Evolutionary conservation across 441 rosid genomes (phyloP).

Genomic region (Pelargonium australe): DNA sequence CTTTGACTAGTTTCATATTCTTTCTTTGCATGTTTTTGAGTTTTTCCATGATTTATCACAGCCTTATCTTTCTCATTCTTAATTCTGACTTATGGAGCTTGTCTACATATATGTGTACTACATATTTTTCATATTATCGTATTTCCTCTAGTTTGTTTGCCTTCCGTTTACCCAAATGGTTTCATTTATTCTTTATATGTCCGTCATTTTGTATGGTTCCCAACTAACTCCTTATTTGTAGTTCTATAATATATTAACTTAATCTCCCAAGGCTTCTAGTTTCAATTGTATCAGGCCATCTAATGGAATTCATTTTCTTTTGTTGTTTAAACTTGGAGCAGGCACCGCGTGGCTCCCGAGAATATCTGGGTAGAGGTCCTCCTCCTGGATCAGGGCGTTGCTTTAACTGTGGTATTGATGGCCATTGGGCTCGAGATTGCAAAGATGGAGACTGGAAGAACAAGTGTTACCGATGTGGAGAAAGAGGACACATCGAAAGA

Average conservation of each 20-base stretch:
- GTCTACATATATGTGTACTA: too few species aligned
- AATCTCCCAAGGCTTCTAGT: neutral
- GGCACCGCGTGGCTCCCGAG: slow-evolving; percentile 69
- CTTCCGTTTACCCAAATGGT: neutral
- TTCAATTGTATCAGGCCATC: neutral
- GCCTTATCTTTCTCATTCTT: neutral
- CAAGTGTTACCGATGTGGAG: slow-evolving; percentile 73
- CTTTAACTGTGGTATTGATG: slow-evolving; percentile 83
- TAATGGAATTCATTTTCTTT: neutral
- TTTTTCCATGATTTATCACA: neutral
- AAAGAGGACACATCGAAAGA: slow-evolving; percentile 68
- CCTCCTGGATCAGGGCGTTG: slow-evolving; percentile 83
- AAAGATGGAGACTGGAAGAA: slow-evolving; percentile 82
- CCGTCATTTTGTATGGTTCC: neutral
- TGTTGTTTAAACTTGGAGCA: slow-evolving; percentile 16
- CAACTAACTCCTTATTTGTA: neutral
- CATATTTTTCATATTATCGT: neutral
- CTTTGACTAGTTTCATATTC: neutral
- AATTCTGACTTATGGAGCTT: too few species aligned
- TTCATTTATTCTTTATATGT: neutral
- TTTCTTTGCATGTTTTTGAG: neutral
- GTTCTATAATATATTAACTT: neutral
- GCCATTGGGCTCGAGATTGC: slow-evolving; percentile 88
- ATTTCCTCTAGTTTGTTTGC: neutral
- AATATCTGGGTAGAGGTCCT: slow-evolving; percentile 64